Conservation (phyloP, 208 protist genomes). For the Wallacemonas rigidus region DNA sequence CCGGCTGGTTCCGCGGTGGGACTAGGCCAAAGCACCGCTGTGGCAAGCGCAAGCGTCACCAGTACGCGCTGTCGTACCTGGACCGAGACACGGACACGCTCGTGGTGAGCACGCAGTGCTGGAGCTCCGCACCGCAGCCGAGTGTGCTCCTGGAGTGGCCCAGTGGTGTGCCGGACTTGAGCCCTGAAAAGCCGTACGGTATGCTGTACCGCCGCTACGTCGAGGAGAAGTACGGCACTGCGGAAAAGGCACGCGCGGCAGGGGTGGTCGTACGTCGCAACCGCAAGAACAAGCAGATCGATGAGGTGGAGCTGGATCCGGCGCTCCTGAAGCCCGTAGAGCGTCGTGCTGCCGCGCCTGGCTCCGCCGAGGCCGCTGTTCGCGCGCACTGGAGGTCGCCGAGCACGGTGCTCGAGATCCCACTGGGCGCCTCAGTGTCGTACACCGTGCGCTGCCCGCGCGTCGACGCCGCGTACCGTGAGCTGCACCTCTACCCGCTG, state of each 20-base stretch:
- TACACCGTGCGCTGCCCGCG: conserved; percentile 49
- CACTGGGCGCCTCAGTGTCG: conserved; percentile 35
- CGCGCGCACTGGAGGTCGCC: conserved; percentile 28
- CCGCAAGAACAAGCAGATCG: conserved; percentile 20
- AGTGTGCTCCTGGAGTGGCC: conserved; percentile 45
- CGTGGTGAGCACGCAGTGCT: not conserved
- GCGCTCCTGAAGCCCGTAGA: conserved; percentile 4
- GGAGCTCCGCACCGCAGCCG: conserved; percentile 5
- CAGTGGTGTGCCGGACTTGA: conserved; percentile 31
- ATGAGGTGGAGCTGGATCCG: conserved; percentile 41
- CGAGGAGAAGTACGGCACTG: conserved; percentile 38
- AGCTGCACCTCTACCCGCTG: conserved; percentile 55
- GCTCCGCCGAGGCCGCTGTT: conserved; percentile 18
- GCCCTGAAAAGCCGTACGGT: not conserved
- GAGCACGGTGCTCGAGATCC: conserved; percentile 36
- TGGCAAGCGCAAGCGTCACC: not conserved
- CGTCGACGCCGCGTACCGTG: conserved; percentile 31
- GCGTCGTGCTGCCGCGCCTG: conserved; percentile 20
- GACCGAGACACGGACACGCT: not conserved
- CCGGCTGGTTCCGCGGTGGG: not conserved
- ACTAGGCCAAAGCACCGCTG: not conserved
- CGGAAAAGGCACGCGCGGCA: conserved; percentile 19
- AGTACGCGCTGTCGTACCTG: not conserved
- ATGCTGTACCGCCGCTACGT: conserved; percentile 22
- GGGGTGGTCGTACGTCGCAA: conserved; percentile 46